Conservation (phyloP, 2,329 filamentous ascomycete species). For the Sarocladium kiliense region DNA sequence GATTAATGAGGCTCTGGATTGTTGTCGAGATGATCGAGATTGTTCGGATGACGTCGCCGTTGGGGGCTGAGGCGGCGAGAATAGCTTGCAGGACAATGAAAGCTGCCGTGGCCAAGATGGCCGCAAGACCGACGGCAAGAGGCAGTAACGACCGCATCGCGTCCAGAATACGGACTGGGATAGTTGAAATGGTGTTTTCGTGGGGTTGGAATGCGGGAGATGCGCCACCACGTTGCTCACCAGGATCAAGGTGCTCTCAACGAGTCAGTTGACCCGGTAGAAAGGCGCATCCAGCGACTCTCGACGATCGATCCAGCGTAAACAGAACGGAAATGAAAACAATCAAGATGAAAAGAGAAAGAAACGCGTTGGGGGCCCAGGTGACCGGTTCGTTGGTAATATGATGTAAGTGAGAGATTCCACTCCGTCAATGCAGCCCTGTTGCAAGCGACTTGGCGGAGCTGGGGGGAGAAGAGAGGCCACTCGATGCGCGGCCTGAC, state of each 20-base stretch:
- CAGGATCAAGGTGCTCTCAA: background rate
- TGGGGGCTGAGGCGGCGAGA: conserved; percentile 26
- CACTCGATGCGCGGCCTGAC: background rate
- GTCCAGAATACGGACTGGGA: background rate
- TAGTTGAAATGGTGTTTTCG: background rate
- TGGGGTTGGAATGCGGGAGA: conserved; percentile 2
- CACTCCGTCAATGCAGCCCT: conserved; percentile 4
- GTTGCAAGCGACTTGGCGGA: background rate
- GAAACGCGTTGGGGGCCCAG: background rate
- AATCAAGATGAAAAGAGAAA: background rate
- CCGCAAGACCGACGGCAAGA: background rate
- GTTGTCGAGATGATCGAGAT: conserved; percentile 32
- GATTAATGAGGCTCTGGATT: conserved; percentile 29
- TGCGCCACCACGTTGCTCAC: background rate
- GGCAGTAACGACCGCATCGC: background rate
- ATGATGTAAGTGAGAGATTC: background rate
- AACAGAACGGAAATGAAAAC: background rate
- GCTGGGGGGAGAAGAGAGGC: background rate
- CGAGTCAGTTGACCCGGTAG: background rate
- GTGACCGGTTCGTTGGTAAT: background rate
- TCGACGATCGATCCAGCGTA: background rate
- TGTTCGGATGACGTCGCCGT: conserved; percentile 25
- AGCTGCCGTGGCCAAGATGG: conserved; percentile 14
- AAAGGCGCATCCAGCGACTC: background rate
- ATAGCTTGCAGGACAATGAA: conserved; percentile 34